A percentile compares a stretch with the other conserved stretches of the same genome.
Evolutionary conservation across 1,284 basidiomycete genomes (phyloP).

Genomic region (Violaceomyces palustris): DNA sequence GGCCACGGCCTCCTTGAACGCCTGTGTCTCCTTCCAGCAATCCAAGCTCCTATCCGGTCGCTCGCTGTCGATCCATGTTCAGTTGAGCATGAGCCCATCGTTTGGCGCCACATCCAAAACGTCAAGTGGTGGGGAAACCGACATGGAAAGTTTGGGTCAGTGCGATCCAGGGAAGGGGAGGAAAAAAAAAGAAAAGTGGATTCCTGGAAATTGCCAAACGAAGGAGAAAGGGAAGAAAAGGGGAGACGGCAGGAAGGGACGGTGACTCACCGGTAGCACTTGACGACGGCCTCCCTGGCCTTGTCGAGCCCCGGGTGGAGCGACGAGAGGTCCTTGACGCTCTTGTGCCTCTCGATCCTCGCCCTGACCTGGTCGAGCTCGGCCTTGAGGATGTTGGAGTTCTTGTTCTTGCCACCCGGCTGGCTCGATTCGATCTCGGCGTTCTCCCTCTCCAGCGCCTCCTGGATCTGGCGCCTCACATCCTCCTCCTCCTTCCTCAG

Average conservation of each 20-base stretch:
- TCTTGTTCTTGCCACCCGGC: conserved; percentile 37
- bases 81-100: background rate
- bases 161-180: too few species aligned
- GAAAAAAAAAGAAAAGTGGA: background rate
- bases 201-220: background rate
- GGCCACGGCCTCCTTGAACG: conserved; percentile 67
- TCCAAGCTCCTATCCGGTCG: conserved; percentile 64
- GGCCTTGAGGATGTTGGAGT: conserved; percentile 37
- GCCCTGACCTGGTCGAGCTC: conserved; percentile 49
- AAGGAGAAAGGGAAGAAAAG: too few species aligned
- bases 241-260: background rate
- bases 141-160: too few species aligned
- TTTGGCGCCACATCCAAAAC: too few species aligned
- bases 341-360: conserved; percentile 69
- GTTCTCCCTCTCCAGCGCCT: conserved; percentile 48
- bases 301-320: conserved; percentile 62
- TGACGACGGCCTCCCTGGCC: conserved; percentile 61
- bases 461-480: conserved; percentile 41
- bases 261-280: conserved; percentile 72
- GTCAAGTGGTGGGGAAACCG: too few species aligned
- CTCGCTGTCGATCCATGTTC: conserved; percentile 57
- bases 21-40: conserved; percentile 70
- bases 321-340: conserved; percentile 60
- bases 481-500: conserved; percentile 45
- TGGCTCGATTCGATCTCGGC: conserved; percentile 34